These are phyloP conservation scores for Scheffersomyces illinoinensis DNA, from an alignment of 1,139 yeast species.

Conservation along the genomic window DNA sequence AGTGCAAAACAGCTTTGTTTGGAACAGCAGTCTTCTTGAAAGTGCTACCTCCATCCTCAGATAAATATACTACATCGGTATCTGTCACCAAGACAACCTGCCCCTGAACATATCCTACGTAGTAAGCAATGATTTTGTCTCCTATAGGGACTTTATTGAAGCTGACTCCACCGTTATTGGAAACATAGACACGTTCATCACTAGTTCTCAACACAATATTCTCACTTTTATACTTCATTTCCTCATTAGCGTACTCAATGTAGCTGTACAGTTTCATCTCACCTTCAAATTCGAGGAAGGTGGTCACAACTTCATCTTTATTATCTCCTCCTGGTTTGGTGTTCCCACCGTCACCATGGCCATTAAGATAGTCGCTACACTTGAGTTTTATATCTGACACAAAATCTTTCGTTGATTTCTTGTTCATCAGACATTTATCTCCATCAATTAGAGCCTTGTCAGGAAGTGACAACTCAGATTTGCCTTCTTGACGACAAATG, in stretches of 20 bases:
- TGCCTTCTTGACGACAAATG: constrained; percentile 24
- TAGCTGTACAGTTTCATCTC: constrained; percentile 57
- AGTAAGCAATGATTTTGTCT: constrained; percentile 54
- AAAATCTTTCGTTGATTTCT: constrained; percentile 27
- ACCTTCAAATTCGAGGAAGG: constrained; percentile 39
- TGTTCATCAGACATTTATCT: constrained; percentile 44
- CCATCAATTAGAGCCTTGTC: constrained; percentile 47
- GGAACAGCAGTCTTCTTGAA: constrained; percentile 37
- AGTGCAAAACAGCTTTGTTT: constrained; percentile 23
- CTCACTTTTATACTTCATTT: constrained; percentile 53
- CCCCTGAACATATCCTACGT: constrained; percentile 64
- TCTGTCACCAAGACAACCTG: constrained; percentile 62
- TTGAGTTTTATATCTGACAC: constrained; percentile 23
- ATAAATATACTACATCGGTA: constrained; percentile 50
- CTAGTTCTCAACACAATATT: constrained; percentile 67
- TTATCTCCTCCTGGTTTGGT: constrained; percentile 28
- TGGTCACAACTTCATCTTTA: constrained; percentile 19
- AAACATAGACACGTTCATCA: constrained; percentile 54
- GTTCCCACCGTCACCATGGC: constrained; percentile 24
- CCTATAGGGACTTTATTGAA: constrained; percentile 52
- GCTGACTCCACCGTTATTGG: constrained; percentile 75
- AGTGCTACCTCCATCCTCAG: constrained; percentile 67
- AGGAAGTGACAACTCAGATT: constrained; percentile 26
- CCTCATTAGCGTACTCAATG: constrained; percentile 37
- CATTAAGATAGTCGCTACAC: constrained; percentile 27